These are phyloP conservation scores for Fusarium graminum DNA, from an alignment of 2,329 filamentous ascomycete species.

Conservation along the genomic window DNA sequence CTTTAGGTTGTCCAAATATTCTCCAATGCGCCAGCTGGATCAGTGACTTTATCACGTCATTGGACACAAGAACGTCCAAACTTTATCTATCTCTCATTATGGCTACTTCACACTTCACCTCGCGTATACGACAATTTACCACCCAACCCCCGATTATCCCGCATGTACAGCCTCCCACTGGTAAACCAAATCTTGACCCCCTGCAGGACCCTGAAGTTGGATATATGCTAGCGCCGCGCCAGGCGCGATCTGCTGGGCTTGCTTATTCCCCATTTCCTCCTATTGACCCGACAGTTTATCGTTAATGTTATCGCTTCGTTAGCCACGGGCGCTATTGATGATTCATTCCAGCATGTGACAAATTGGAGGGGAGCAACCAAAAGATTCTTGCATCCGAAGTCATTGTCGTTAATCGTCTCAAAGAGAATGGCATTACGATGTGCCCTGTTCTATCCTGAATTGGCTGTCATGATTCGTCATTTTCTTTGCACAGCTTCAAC, in stretches of 20 bases:
- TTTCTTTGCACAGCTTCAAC: too few species aligned
- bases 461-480: not conserved
- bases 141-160: slow-evolving; percentile 25
- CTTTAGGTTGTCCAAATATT: slow-evolving; percentile 13
- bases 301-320: slow-evolving; percentile 26
- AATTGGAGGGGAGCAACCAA: slow-evolving; percentile 20
- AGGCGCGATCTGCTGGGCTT: slow-evolving; percentile 28
- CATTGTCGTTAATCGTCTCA: slow-evolving; percentile 1
- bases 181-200: slow-evolving; percentile 1
- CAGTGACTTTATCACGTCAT: slow-evolving; percentile 35
- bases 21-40: slow-evolving; percentile 22
- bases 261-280: slow-evolving; percentile 33
- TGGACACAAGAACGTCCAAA: slow-evolving; percentile 24
- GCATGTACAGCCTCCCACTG: not conserved
- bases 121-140: not conserved
- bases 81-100: slow-evolving; percentile 13
- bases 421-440: slow-evolving; percentile 1
- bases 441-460: not conserved
- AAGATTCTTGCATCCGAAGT: slow-evolving; percentile 10
- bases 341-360: slow-evolving; percentile 28
- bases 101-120: not conserved
- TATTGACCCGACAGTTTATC: slow-evolving; percentile 24
- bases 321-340: slow-evolving; percentile 5
- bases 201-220: slow-evolving; percentile 41
- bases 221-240: slow-evolving; percentile 32